Percentiles rank a stretch among this genome's conserved stretches.
Conservation (phyloP, 345 rosid genomes). For the Murraya koenigii region DNA sequence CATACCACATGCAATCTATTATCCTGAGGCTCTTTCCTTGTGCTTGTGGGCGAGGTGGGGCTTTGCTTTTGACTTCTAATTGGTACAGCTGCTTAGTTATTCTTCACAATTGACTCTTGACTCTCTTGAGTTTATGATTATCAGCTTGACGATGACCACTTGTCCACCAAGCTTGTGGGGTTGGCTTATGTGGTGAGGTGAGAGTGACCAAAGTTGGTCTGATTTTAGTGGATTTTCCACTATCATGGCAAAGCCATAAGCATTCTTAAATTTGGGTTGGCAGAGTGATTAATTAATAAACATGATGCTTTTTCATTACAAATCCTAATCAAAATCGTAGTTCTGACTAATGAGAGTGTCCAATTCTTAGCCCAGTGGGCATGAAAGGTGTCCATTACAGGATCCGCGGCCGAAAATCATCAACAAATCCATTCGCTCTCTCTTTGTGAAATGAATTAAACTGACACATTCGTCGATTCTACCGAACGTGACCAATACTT, state of each 20-base stretch:
- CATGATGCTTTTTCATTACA: background rate
- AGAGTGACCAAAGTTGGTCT: background rate
- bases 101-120: background rate
- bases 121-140: background rate
- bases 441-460: no score
- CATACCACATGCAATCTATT: constrained; percentile 28
- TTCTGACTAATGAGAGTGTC: background rate
- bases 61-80: background rate
- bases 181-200: background rate
- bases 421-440: no score
- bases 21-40: background rate
- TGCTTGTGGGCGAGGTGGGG: background rate
- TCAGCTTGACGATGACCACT: background rate
- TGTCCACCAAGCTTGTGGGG: background rate
- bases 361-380: background rate
- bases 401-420: background rate
- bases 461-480: no score
- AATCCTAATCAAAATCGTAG: background rate
- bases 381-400: background rate
- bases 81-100: background rate
- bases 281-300: background rate
- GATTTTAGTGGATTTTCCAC: background rate
- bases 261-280: background rate
- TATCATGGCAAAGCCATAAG: background rate
- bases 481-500: background rate